Evolutionary conservation across 306 rosid genomes (phyloP).

Genomic region (Fragaria vesca): DNA sequence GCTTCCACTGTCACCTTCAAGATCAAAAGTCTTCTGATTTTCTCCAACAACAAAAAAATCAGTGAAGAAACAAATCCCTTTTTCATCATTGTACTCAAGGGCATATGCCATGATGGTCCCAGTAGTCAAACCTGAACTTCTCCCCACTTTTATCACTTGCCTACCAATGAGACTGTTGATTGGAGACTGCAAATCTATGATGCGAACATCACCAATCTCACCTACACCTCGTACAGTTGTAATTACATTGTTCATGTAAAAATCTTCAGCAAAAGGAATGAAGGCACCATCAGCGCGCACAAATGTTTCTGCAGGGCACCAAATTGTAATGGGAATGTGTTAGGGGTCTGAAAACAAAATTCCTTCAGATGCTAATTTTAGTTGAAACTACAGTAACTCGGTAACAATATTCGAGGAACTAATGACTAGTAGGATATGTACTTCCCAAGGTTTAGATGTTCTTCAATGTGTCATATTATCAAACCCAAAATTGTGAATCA

Average conservation of each 20-base stretch:
- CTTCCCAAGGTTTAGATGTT: not conserved
- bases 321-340: constrained; percentile 29
- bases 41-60: constrained; percentile 99
- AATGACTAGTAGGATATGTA: not conserved
- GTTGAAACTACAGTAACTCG: too few species aligned
- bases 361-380: not conserved
- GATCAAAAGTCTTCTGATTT: constrained; percentile 96
- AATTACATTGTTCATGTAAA: constrained; percentile 59
- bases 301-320: constrained; percentile 85
- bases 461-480: not conserved
- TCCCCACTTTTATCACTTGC: constrained; percentile 92
- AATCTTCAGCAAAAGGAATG: constrained; percentile 90
- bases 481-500: not conserved
- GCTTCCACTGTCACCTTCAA: constrained; percentile 99
- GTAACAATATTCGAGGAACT: too few species aligned
- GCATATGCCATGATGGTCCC: constrained; percentile 98
- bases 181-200: constrained; percentile 90
- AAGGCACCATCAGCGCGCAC: constrained; percentile 99
- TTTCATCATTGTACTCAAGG: constrained; percentile 93
- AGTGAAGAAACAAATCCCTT: constrained; percentile 95
- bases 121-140: constrained; percentile 94
- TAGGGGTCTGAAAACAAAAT: not conserved
- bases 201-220: constrained; percentile 81
- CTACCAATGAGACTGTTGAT: constrained; percentile 88
- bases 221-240: constrained; percentile 84